Evolutionary conservation across 1,284 basidiomycete genomes (phyloP), one percentile per base, ranked within the genome.

Genomic region (Tetrapyrgos nigripes): DNA sequence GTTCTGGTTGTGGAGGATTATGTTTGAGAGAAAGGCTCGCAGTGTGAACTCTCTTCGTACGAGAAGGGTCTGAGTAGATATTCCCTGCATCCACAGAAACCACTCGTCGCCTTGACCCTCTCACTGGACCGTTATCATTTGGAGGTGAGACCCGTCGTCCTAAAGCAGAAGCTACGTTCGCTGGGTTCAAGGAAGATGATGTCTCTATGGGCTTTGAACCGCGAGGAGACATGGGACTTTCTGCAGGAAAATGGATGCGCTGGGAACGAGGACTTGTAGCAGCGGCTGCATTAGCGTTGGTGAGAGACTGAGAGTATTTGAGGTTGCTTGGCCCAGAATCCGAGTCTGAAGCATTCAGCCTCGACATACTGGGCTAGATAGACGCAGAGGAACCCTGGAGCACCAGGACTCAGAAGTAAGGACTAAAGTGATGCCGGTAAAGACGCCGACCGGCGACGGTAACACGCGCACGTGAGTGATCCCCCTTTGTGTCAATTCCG

Each of bases 1-100:
- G n/a, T n/a, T 62, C 58, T 50, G 55, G 51, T 40, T 47, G 55
- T 27, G 48, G 58, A 62, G 46, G 45, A 48, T 47, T 57, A 50
- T 51, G 54, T 37, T 17, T 28, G 53, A 53, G 57, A 59, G 60
- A 54, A n/a, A 40, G 35, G 14, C 56, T 19, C 11, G 47, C 47
- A 45, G 35, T 50, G 26, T 46, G 53, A 29, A 54, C 21, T 4
- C 55, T 54, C 10, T 55, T 51, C 4, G 26, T 27, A 31, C 59
- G 53, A 45, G 28, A 40, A 19, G 35, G 8, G 13, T 31, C 37
- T 11, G 48, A 28, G 23, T 43, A 56, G 1, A 37, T 23, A 24
- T 51, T 57, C 21, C 52, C 46, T 9, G 43, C 51, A 53, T 61
- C 59, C 6, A 61, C 55, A 17, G 55, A 61, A 28, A 57, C 51